phyloP scores from a whole-genome alignment of 768 basidiomycete genomes.

The Suillus alpinus region DNA sequence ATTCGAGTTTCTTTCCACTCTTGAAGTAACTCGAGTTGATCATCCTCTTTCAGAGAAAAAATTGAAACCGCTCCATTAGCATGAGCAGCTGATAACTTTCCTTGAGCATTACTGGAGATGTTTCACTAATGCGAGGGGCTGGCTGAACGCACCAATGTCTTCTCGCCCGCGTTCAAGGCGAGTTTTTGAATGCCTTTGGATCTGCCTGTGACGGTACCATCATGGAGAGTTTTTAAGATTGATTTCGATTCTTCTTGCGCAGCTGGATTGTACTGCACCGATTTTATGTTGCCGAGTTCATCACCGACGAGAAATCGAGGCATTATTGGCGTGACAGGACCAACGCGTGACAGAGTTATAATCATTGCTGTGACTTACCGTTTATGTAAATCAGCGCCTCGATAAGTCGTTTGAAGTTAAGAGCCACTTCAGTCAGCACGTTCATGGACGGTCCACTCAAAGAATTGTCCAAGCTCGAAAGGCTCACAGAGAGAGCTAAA shows the following conservation, averaged over 20 bases:
- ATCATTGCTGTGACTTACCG: conserved; percentile 23
- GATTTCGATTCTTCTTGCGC: conserved; percentile 32
- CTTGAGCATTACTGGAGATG: conserved; percentile 36
- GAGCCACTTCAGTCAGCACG: conserved; percentile 1
- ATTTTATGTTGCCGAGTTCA: conserved; percentile 74
- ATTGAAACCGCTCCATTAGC: conserved; percentile 55
- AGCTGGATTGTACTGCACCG: conserved; percentile 42
- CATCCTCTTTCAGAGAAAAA: conserved; percentile 41
- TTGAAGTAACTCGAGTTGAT: conserved; percentile 35
- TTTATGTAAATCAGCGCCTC: background rate
- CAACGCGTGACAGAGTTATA: background rate
- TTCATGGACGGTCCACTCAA: conserved; percentile 74
- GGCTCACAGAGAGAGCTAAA: conserved; percentile 48
- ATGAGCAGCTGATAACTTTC: conserved; percentile 65
- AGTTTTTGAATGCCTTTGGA: conserved; percentile 39
- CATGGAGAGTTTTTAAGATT: conserved; percentile 31
- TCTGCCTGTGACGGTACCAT: conserved; percentile 32
- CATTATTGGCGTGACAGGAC: conserved; percentile 37
- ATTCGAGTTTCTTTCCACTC: conserved; percentile 69
- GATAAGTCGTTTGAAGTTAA: background rate
- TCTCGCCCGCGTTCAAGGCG: conserved; percentile 27
- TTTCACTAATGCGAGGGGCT: conserved; percentile 8
- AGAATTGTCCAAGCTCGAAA: conserved; percentile 77
- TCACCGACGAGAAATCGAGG: conserved; percentile 73
- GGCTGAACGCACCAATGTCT: conserved; percentile 39